Percentiles rank a stretch among this genome's conserved stretches.
Evolutionary conservation across 495 filamentous ascomycete species (phyloP).

Genomic region (Penicillium angulare): DNA sequence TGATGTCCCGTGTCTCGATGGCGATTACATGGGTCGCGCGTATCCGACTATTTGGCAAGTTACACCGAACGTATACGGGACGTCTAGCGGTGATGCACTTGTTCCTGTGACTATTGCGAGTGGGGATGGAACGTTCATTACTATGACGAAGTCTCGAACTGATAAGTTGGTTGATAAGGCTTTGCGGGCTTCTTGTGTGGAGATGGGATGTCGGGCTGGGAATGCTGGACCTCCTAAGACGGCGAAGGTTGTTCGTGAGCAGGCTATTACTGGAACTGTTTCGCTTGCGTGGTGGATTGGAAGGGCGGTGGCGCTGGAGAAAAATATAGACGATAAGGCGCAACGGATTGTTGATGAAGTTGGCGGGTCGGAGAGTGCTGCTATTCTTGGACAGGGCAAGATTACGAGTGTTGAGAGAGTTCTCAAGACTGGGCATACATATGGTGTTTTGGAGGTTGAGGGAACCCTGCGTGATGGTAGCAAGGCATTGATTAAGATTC

Average conservation of each 20-base stretch:
- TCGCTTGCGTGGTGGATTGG: conserved; percentile 47
- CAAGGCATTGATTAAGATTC: conserved; percentile 31
- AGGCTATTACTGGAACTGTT: conserved; percentile 36
- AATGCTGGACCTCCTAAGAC: conserved; percentile 30
- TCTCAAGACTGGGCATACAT: conserved; percentile 32
- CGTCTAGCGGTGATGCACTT: conserved; percentile 23
- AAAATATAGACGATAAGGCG: conserved; percentile 43
- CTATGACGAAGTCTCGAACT: conserved; percentile 35
- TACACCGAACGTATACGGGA: conserved; percentile 28
- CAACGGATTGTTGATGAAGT: conserved; percentile 57
- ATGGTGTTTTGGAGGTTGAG: conserved; percentile 39
- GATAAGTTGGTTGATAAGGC: conserved; percentile 32
- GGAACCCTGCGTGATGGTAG: conserved; percentile 50
- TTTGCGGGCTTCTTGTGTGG: conserved; percentile 30
- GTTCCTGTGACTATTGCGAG: conserved; percentile 36
- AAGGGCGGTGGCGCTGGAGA: conserved; percentile 50
- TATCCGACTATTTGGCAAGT: conserved; percentile 36
- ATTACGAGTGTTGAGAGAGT: conserved; percentile 55
- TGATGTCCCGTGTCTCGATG: conserved; percentile 33
- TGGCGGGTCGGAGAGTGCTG: conserved; percentile 49
- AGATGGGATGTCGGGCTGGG: conserved; percentile 34
- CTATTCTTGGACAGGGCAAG: conserved; percentile 60
- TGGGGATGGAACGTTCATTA: conserved; percentile 34
- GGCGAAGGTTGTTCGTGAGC: conserved; percentile 23
- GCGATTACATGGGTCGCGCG: conserved; percentile 38